Evolutionary conservation across 2,329 filamentous ascomycete genomes (phyloP), one percentile per base, ranked within the genome.

Genomic region (Nemania abortiva): DNA sequence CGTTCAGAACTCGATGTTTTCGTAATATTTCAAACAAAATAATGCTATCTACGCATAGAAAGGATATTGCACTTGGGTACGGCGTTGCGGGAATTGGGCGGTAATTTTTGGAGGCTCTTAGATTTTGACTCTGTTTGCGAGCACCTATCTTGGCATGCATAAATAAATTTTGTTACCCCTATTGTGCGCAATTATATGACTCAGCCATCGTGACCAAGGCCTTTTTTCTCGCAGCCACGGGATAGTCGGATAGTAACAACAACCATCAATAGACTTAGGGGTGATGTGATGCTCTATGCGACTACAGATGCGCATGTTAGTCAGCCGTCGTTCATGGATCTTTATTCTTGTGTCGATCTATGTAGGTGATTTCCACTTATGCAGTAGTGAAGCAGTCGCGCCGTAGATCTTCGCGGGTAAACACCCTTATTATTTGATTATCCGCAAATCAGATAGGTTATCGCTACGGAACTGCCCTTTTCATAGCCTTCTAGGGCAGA

Each of bases 1-100:
- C 63, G 73, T 76, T 9, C 75, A 77, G 49, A 70, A 68, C 63
- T 59, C 68, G 11, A 31, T 70, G 56, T 72, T 74, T 24, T 72
- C 63, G 42, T 68, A 15, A 70, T 50, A n/a, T 11, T 22, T 18
- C 6, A 34, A 15, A 39, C 13, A 49, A 45, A 10, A 42, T 20
- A 13, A 22, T 34, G 22, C n/a, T 50, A 29, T 52, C 18, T 27
- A n/a, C n/a, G n/a, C n/a, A n/a, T n/a, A n/a, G 34, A 49, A 53
- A 42, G n/a, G n/a, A 22, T 45, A 57, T 6, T 57, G 18, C 20
- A 24, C 27, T 66, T 39, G 52, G 47, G 20, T 56, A 49, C 13
- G 58, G 67, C 58, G 67, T 69, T 66, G 18, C n/a, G 45, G 63
- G 58, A 58, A 31, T 53, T 11, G 27, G 22, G 34, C 34, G 34